Conservation (phyloP, 2,329 filamentous ascomycete genomes). For the Annulohypoxylon truncatum region DNA sequence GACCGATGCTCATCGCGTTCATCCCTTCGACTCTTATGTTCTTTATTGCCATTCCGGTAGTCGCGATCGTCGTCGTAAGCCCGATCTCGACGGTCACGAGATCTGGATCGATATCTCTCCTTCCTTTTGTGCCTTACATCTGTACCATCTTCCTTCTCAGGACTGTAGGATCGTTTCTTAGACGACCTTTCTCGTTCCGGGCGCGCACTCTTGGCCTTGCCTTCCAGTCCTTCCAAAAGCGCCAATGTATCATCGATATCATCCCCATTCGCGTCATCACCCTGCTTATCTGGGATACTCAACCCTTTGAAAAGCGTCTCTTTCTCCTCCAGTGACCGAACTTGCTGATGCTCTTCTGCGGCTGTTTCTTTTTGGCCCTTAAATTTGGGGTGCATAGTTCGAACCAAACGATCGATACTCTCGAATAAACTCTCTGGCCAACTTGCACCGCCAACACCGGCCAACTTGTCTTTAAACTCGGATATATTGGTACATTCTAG, state of each 20-base stretch:
- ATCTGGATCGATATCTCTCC: constrained; percentile 47
- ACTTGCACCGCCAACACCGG: constrained; percentile 79
- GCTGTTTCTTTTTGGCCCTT: constrained; percentile 66
- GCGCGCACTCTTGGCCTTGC: constrained; percentile 63
- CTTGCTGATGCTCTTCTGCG: constrained; percentile 53
- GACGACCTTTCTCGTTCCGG: constrained; percentile 59
- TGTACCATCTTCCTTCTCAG: constrained; percentile 56
- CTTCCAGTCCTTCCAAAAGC: constrained; percentile 85
- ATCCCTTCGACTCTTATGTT: constrained; percentile 60
- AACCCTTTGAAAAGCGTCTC: constrained; percentile 91
- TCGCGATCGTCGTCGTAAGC: constrained; percentile 50
- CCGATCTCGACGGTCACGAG: constrained; percentile 52
- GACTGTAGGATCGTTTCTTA: constrained; percentile 71
- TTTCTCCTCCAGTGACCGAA: constrained; percentile 73
- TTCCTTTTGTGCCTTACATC: constrained; percentile 54
- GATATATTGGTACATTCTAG: constrained; percentile 75
- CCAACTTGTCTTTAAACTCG: constrained; percentile 81
- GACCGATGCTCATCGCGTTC: constrained; percentile 70
- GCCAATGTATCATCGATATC: constrained; percentile 94
- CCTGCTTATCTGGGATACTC: constrained; percentile 82
- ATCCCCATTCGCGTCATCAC: constrained; percentile 61
- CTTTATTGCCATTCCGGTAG: constrained; percentile 53
- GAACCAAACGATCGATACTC: constrained; percentile 88
- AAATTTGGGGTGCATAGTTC: constrained; percentile 91
- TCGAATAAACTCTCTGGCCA: constrained; percentile 89